Percentiles rank a stretch among this genome's conserved stretches.
Evolutionary conservation across 1,284 basidiomycete species (phyloP).

Genomic region (Ceratobasidium sp.): DNA sequence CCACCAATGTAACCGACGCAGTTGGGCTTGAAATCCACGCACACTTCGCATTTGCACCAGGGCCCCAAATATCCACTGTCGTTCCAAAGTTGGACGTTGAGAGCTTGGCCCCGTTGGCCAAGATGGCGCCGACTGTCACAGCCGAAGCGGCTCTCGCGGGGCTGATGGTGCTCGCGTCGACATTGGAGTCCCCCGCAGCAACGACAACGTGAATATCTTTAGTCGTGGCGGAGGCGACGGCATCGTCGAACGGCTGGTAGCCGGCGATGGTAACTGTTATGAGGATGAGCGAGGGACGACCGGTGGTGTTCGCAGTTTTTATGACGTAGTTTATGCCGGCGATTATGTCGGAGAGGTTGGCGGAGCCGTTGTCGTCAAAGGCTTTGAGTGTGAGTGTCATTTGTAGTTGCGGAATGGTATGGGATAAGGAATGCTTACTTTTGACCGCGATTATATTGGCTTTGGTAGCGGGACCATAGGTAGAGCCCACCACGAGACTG

Average conservation of each 20-base stretch:
- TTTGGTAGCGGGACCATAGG: slow-evolving; percentile 25
- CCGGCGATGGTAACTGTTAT: background rate
- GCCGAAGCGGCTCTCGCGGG: slow-evolving; percentile 26
- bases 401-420: background rate
- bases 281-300: slow-evolving; percentile 20
- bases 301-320: background rate
- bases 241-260: slow-evolving; percentile 6
- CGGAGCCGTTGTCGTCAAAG: slow-evolving; percentile 32
- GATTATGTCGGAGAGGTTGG: slow-evolving; percentile 34
- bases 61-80: slow-evolving; percentile 36
- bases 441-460: slow-evolving; percentile 41
- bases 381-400: background rate
- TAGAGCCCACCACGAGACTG: slow-evolving; percentile 8
- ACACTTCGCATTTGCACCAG: slow-evolving; percentile 16
- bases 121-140: slow-evolving; percentile 31
- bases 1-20: background rate
- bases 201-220: slow-evolving; percentile 41
- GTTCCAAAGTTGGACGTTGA: slow-evolving; percentile 34
- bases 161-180: slow-evolving; percentile 16
- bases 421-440: background rate
- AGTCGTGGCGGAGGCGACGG: background rate
- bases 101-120: slow-evolving; percentile 7
- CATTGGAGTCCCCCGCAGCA: slow-evolving; percentile 16
- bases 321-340: slow-evolving; percentile 42
- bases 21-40: slow-evolving; percentile 22